phyloP scores from a whole-genome alignment of 1,284 basidiomycete species.

The Ceratobasidium theobromae region DNA sequence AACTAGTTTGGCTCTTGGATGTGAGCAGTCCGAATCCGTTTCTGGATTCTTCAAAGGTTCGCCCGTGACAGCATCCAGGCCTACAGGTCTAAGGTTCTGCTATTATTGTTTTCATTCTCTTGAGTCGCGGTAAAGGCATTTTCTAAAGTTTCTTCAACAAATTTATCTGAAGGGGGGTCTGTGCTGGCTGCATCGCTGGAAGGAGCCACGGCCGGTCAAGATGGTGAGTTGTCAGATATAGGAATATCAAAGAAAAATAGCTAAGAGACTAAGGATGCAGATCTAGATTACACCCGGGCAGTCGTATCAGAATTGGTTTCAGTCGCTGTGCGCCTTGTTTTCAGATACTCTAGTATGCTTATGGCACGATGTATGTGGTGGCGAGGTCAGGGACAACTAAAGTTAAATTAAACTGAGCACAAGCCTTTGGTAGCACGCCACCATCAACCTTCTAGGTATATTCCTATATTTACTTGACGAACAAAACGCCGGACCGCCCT shows the following conservation, averaged over 20 bases:
- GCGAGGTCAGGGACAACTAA: background rate
- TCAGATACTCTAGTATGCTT: no score
- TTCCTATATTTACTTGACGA: no score
- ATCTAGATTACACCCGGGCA: background rate
- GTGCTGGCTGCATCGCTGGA: conserved; percentile 20
- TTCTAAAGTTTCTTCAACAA: conserved; percentile 3
- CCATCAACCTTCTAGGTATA: background rate
- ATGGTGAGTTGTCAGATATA: conserved; percentile 5
- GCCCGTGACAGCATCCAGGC: background rate
- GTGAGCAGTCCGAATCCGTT: conserved; percentile 18
- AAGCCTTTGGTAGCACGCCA: no score
- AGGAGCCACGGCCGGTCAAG: background rate
- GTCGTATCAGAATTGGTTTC: background rate
- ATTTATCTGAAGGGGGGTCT: conserved; percentile 13
- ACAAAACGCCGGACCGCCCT: no score
- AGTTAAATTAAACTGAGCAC: background rate
- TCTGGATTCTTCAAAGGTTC: background rate
- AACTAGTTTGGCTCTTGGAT: background rate
- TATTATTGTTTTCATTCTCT: background rate
- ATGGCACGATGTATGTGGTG: background rate
- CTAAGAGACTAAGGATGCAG: background rate
- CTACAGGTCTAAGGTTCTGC: background rate
- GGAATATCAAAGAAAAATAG: background rate
- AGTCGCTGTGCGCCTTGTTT: no score
- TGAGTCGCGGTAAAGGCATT: background rate